Evolutionary conservation across 169 alveolate species (phyloP), one percentile per base, ranked within the genome.

Genomic region (Plasmodium yoelii): DNA sequence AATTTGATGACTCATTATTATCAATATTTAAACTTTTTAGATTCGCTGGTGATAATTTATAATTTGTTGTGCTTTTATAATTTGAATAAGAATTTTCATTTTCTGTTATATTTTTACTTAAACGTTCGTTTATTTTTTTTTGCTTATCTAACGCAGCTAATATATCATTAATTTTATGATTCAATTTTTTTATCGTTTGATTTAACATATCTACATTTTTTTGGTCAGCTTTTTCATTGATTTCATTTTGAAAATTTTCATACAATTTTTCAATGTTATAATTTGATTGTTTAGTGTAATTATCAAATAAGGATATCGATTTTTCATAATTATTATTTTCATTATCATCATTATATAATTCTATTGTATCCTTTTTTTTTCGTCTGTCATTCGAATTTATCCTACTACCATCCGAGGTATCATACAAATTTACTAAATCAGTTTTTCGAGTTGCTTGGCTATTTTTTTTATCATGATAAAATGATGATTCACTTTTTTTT

Each of bases 121-220:
- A 63, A 34, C 57, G 63, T 22, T 77, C 75, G 49, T 77, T 77
- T 22, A 77, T 63, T 51, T 64, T 77, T 57, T 77, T 77, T 77
- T 77, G 61, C 77, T 57, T 77, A 18, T 77, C 88, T 46, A 77
- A 12, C 53, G 88, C 65, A 26, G 24, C 59, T 44, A 53, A 13
- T 5, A 77, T 77, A 19, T 77, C 88, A 24, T 61, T 77, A 49
- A 77, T 77, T 77, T 77, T 77, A 51, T 61, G 46, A 57, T 77
- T 77, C 67, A 77, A 24, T 51, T 77, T 77, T 77, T 77, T 77
- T 22, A 77, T 63, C 15, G 88, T 77, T 77, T 77, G 88, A 26
- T 77, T 74, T 77, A 77, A 26, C 56, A 77, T 63, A 63, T 77
- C 88, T 63, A 77, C 88, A 56, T 69, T 77, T 64, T 77, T 77